These are phyloP conservation scores for Phaeosphaeria sp. DNA, from an alignment of 2,329 filamentous ascomycete genomes.

Conservation along the genomic window DNA sequence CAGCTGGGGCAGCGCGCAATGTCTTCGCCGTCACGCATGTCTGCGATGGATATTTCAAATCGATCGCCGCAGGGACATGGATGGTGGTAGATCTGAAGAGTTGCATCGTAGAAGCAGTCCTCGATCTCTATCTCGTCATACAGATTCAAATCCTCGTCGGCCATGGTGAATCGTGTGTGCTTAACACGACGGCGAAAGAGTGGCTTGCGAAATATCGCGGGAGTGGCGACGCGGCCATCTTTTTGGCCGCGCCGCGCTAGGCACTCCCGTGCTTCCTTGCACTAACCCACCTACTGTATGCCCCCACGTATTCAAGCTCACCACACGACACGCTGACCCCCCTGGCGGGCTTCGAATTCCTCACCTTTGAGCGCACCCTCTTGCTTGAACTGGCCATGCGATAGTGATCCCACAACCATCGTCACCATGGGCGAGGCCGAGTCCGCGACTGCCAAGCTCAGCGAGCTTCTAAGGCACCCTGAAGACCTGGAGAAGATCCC, in stretches of 20 bases:
- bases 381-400: conserved; percentile 21
- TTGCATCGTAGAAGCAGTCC: conserved; percentile 92
- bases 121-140: conserved; percentile 99
- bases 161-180: conserved; percentile 25
- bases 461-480: conserved; percentile 90
- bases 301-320: conserved; percentile 5
- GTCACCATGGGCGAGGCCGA: conserved; percentile 67
- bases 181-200: conserved; percentile 1
- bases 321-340: neutral
- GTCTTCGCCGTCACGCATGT: conserved; percentile 87
- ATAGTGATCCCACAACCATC: conserved; percentile 9
- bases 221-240: neutral
- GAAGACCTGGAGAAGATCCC: conserved; percentile 97
- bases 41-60: conserved; percentile 86
- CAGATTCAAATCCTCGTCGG: conserved; percentile 62
- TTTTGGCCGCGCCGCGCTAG: neutral
- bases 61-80: conserved; percentile 97
- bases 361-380: neutral
- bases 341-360: neutral
- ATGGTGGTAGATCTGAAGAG: conserved; percentile 89
- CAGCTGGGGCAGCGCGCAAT: conserved; percentile 98
- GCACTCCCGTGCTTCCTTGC: neutral
- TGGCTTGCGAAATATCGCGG: neutral
- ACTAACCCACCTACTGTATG: neutral
- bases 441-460: conserved; percentile 74